Percentiles rank a stretch among this genome's conserved stretches.
Evolutionary conservation across 2,329 filamentous ascomycete species (phyloP).

Genomic region (Thyridium curvatum): DNA sequence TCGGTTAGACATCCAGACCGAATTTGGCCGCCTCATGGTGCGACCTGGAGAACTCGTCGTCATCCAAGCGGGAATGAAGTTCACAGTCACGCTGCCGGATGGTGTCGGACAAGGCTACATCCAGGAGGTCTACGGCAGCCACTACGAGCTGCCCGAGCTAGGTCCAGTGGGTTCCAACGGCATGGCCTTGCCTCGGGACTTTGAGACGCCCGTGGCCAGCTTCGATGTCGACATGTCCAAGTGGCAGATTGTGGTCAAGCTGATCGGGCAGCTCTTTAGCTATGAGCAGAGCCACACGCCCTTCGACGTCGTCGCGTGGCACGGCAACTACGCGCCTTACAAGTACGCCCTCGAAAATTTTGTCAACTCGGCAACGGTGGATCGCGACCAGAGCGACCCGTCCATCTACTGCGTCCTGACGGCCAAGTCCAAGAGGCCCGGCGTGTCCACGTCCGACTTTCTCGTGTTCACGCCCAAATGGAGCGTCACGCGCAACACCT

Average conservation of each 20-base stretch:
- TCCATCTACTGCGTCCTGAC: conserved; percentile 61
- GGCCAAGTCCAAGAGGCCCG: conserved; percentile 44
- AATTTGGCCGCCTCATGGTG: conserved; percentile 50
- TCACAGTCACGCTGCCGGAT: conserved; percentile 47
- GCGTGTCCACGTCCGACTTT: conserved; percentile 55
- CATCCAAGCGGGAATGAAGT: conserved; percentile 59
- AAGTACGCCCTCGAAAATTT: conserved; percentile 52
- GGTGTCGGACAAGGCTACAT: conserved; percentile 45
- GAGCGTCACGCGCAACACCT: conserved; percentile 56
- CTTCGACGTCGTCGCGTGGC: conserved; percentile 68
- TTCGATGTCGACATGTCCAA: conserved; percentile 52
- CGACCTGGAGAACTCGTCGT: conserved; percentile 63
- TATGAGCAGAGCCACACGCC: conserved; percentile 59
- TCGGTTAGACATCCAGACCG: conserved; percentile 60
- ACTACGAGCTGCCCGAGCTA: conserved; percentile 60
- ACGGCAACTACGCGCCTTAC: conserved; percentile 59
- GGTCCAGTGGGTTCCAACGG: conserved; percentile 62
- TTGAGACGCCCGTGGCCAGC: conserved; percentile 52
- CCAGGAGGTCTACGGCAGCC: conserved; percentile 58
- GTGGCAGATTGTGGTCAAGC: conserved; percentile 53
- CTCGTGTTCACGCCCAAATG: conserved; percentile 62
- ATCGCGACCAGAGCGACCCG: conserved; percentile 60
- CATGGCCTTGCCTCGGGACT: conserved; percentile 60
- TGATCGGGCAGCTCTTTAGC: conserved; percentile 53
- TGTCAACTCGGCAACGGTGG: conserved; percentile 51